Base-by-base conservation (phyloP, 805 yeast genomes). In the Alloascoidea africana region DNA sequence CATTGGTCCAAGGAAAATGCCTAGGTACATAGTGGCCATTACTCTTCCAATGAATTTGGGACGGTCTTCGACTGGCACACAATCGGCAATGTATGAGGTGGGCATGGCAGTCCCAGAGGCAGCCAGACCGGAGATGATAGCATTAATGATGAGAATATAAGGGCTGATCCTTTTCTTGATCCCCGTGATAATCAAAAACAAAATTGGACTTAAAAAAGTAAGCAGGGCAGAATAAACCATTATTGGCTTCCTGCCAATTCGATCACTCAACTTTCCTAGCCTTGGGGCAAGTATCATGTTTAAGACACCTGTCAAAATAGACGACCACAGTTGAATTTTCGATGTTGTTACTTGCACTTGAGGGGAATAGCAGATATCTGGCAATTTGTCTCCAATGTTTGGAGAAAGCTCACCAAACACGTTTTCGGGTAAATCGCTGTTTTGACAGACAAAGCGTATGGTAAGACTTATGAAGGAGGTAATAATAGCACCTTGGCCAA, bases 1-100 rank as follows among this genome's bases (percentile, higher is more conserved):
- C 19, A 3, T 18, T 14, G n/a, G 32, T 11, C 14, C 13, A 18
- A 18, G 4, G n/a, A 15, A 33, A 13, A n/a, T 23, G 27, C 32
- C 19, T 17, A 18, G 17, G 15, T 14, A 23, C 32, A 23, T 5
- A 8, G 30, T 16, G 18, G 18, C 8, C 4, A 19, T 4, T 4
- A 18, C 6, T n/a, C 3, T 14, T 13, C 13, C 35, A 50, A 54
- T 41, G 43, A 53, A 54, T 18, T 34, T 34, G n/a, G 36, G 18
- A 44, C 89, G 56, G 39, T 68, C 62, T 18, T 60, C 62, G 1
- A 78, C 65, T 16, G 73, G 76, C 4, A 73, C 74, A 18, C 81
- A 70, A 54, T 82, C 94, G 5, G 80, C 62, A 14, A 78, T 63
- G 48, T 80, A 81, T 43, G 84, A 70, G 49, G 74, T 76, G 6